These are phyloP conservation scores for Alternaria panax DNA, from an alignment of 2,329 filamentous ascomycete species.

Conservation along the genomic window DNA sequence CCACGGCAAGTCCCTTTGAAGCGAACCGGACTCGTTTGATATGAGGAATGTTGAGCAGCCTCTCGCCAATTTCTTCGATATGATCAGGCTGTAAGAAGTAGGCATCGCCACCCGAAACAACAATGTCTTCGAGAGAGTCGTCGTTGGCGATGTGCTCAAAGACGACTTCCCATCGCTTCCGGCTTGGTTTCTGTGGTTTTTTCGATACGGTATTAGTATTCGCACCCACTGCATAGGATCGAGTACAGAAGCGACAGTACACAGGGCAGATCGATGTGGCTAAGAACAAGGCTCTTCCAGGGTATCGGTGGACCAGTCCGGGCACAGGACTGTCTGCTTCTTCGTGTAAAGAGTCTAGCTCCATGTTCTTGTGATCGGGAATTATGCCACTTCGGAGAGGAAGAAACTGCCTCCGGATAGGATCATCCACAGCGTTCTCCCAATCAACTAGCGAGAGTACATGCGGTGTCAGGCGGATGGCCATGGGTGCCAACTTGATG, in stretches of 20 bases:
- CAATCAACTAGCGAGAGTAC: conserved; percentile 67
- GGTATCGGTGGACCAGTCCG: conserved; percentile 69
- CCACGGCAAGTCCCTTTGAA: conserved; percentile 67
- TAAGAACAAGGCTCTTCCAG: conserved; percentile 68
- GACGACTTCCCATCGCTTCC: conserved; percentile 64
- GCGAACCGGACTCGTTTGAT: conserved; percentile 68
- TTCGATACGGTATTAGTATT: conserved; percentile 61
- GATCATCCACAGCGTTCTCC: conserved; percentile 65
- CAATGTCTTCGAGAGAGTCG: conserved; percentile 63
- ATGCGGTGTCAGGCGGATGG: conserved; percentile 67
- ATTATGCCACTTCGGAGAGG: conserved; percentile 62
- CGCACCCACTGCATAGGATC: conserved; percentile 65
- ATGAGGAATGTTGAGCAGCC: conserved; percentile 64
- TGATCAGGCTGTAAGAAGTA: conserved; percentile 65
- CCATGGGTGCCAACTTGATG: conserved; percentile 65
- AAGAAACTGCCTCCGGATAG: conserved; percentile 67
- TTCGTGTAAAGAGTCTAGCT: conserved; percentile 67
- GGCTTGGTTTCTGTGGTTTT: conserved; percentile 41
- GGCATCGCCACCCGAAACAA: conserved; percentile 69
- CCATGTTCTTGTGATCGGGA: conserved; percentile 63
- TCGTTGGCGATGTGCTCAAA: conserved; percentile 64
- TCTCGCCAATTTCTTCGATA: conserved; percentile 61
- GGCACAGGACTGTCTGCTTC: conserved; percentile 62
- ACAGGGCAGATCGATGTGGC: conserved; percentile 68
- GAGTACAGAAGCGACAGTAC: conserved; percentile 69